phyloP scores from a whole-genome alignment of 1,284 basidiomycete genomes.

The Cystobasidium slooffiae region DNA sequence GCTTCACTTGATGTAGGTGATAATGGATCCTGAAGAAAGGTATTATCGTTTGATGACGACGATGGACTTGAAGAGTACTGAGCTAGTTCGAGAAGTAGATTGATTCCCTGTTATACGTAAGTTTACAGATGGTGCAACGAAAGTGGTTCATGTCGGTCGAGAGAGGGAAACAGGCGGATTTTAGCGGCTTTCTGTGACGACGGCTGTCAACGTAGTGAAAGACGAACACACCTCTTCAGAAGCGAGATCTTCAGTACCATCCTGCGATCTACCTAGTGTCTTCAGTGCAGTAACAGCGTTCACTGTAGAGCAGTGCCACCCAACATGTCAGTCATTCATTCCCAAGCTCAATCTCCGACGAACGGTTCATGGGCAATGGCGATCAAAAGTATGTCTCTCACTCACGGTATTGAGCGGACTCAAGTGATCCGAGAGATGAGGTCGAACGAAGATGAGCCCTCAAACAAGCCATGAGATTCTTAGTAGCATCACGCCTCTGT shows the following conservation, averaged over 20 bases:
- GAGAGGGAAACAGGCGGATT: not conserved
- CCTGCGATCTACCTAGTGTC: slow-evolving; percentile 34
- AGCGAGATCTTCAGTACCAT: slow-evolving; percentile 42
- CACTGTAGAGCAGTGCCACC: not conserved
- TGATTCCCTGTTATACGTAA: slow-evolving; percentile 23
- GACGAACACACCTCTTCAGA: slow-evolving; percentile 37
- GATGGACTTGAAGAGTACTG: not conserved
- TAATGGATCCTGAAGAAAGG: slow-evolving; percentile 3
- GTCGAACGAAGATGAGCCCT: not conserved
- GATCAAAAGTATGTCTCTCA: too few relatives aligned
- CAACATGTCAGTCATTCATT: too few relatives aligned
- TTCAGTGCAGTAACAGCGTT: slow-evolving; percentile 36
- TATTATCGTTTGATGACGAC: not conserved
- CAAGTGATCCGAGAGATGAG: not conserved
- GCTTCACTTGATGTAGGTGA: slow-evolving; percentile 24
- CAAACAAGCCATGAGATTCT: slow-evolving; percentile 14
- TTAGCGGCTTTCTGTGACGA: not conserved
- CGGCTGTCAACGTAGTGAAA: not conserved
- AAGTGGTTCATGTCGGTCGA: too few relatives aligned
- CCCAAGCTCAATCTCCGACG: too few relatives aligned
- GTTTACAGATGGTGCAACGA: not conserved
- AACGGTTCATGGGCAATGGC: too few relatives aligned
- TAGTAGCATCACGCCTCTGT: slow-evolving; percentile 15
- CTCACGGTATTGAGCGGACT: too few relatives aligned
- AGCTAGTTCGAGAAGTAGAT: slow-evolving; percentile 24